A percentile compares a stretch with the other conserved stretches of the same genome.
These are phyloP conservation scores for Drosera capensis DNA, from an alignment of 148 eudicot genomes.

Conservation along the genomic window DNA sequence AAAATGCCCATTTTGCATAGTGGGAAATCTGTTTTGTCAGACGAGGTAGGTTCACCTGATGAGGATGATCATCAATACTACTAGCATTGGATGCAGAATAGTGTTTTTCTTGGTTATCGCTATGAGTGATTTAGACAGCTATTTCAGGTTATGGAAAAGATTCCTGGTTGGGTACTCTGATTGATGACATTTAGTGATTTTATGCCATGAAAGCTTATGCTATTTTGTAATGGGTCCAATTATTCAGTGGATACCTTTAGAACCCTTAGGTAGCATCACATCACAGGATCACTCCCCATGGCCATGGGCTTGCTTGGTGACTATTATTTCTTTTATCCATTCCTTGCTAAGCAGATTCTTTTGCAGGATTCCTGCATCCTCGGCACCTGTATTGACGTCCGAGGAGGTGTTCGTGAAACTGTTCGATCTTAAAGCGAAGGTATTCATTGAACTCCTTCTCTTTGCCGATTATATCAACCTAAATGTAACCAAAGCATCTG, in stretches of 20 bases:
- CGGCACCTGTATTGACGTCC: constrained; percentile 57
- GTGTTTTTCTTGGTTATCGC: neutral
- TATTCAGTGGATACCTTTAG: too few relatives aligned
- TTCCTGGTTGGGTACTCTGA: too few relatives aligned
- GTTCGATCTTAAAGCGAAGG: constrained; percentile 68
- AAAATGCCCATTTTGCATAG: neutral
- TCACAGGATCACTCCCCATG: too few relatives aligned
- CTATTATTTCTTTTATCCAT: neutral
- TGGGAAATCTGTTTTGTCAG: too few relatives aligned
- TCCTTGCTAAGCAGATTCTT: constrained; percentile 2
- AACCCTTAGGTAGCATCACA: too few relatives aligned
- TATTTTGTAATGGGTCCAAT: too few relatives aligned
- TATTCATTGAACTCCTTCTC: constrained; percentile 7
- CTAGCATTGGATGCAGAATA: too few relatives aligned
- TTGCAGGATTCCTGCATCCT: constrained; percentile 42
- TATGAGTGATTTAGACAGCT: neutral
- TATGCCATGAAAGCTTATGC: too few relatives aligned
- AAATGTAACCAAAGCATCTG: too few relatives aligned
- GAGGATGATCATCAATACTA: too few relatives aligned
- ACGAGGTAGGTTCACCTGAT: neutral
- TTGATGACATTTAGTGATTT: too few relatives aligned
- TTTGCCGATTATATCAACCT: neutral
- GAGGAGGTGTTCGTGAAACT: constrained; percentile 62
- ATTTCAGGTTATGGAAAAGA: too few relatives aligned
- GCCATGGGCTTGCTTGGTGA: neutral